Base-by-base conservation (phyloP, 2,329 filamentous ascomycete genomes). In the Pseudocercospora cruenta region DNA sequence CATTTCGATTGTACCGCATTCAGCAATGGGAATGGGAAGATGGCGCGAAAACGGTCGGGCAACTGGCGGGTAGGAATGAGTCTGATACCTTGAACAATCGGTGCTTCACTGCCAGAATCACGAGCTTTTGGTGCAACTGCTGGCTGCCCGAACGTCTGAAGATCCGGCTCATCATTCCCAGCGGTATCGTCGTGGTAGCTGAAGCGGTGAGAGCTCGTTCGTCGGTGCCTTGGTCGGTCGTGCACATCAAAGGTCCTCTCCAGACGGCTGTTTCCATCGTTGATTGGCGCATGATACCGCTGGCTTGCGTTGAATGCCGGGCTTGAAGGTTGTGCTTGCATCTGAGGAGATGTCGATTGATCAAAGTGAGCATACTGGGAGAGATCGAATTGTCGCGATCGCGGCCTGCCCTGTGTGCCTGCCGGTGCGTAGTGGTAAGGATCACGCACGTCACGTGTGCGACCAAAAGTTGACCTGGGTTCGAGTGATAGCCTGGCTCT, bases 1-100 rank as follows among this genome's bases (percentile, higher is more conserved):
- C 90, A 93, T 74, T 90, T 92, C 0, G 92, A 95, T 73, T 96
- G 92, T 0, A 94, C 85, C 6, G 90, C 91, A 75, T 96, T 96
- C 80, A 96, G 93, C 0, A 90, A 78, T 1, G 88, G 85, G 70
- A 91, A 95, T 0, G 88, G 85, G 72, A 95, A 96, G 0, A 94
- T 76, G 0, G 86, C 80, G 22, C 88, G 86, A 70, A 93, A 87
- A 43, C 85, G 86, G 78, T 94, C 90, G 1, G 92, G 89, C 0
- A 95, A 80, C 10, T 85, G 82, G 65, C 85, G 81, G 0, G 85
- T 82, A 14, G 87, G 83, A 16, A 91, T 79, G 14, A 91, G 82
- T 45, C 81, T 79, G 66, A 91, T 88, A 0, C 88, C 89, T 76
- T 87, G 85, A 53, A 86, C 80, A 0, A 82, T 74, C 1, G 84